Base-by-base conservation (phyloP, 75 land plant genomes). In the Sequoiadendron giganteum region DNA sequence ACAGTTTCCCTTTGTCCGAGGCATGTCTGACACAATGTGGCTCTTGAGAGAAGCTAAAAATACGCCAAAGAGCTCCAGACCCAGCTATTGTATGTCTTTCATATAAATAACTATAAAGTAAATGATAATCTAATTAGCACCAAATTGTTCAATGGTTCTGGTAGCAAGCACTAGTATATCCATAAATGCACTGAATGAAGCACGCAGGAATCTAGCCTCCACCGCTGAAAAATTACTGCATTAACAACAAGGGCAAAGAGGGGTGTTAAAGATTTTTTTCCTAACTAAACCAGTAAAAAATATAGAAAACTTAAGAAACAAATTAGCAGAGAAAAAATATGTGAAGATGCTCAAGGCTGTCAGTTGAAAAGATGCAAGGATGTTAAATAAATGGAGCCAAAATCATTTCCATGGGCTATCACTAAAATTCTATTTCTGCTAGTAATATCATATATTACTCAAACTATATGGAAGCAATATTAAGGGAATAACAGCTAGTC, bases 131-230 rank as follows among this genome's bases (percentile, higher is more conserved):
- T 45, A 47, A 45, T 82, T 89, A 72, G 83, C 86, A 16, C 95
- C 97, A 90, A 95, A 95, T 87, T 96, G 93, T 93, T 97, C 98
- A 21, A 95, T 93, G 48, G 95, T 92, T 43, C 90, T 91, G n/a
- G 96, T 95, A 13, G 96, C 93, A 61, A 95, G 92, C 5, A 91
- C 90, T 16, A 96, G 92, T 39, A 94, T 89, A 90, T 96, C 97
- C 52, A 94, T 88, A 85, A 97, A 95, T 19, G 99, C 94, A 90
- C 93, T 96, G 86, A 93, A 96, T 38, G 99, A 96, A 54, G 97
- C 99, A 78, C 99, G 95, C n/a, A 97, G 92, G 90, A 97, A 97
- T 78, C 98, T 94, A 45, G 95, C 98, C 89, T 97, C 99, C 86
- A 93, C 90, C 8, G 95, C 96, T 83, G 95, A 92, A 88, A 97